Conservation (phyloP, 2,329 filamentous ascomycete species). For the Phialophora expanda region DNA sequence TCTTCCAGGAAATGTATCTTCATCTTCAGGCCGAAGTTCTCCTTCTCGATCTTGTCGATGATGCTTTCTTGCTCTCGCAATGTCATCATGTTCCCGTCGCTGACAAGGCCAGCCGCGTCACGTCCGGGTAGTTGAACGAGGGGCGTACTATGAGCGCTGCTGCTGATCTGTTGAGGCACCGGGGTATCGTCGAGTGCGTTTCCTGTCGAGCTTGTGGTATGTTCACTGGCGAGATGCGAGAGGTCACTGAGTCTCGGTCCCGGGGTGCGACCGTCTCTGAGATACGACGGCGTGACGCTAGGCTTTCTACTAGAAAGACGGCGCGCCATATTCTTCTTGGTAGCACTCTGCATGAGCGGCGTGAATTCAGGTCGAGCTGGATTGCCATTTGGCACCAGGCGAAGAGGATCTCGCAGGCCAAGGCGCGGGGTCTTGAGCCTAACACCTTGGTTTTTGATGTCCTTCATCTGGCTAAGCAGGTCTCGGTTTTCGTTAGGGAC, state of each 20-base stretch:
- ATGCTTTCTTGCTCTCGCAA: conserved; percentile 90
- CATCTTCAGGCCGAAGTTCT: conserved; percentile 95
- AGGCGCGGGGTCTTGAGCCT: conserved; percentile 75
- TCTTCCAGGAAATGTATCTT: conserved; percentile 98
- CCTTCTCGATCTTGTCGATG: conserved; percentile 95
- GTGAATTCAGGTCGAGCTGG: conserved; percentile 78
- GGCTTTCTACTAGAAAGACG: conserved; percentile 65
- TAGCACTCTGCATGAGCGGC: conserved; percentile 79
- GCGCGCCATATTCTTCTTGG: conserved; percentile 69
- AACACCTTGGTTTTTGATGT: conserved; percentile 60
- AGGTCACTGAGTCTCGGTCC: conserved; percentile 75
- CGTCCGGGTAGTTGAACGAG: conserved; percentile 71
- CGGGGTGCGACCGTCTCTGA: conserved; percentile 72
- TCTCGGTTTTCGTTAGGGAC: conserved; percentile 79
- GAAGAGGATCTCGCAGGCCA: conserved; percentile 69
- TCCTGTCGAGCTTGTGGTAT: conserved; percentile 68
- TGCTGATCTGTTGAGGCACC: conserved; percentile 76
- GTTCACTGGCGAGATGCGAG: conserved; percentile 67
- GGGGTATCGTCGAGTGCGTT: conserved; percentile 71
- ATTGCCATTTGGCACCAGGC: conserved; percentile 69
- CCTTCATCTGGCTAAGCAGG: conserved; percentile 74
- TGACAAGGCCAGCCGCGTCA: conserved; percentile 70
- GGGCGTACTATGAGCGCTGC: conserved; percentile 83
- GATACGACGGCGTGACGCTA: conserved; percentile 70
- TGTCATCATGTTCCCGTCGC: conserved; percentile 88